These are phyloP conservation scores for Globisporangium barbulae DNA, from an alignment of 352 stramenopile genomes.

Conservation along the genomic window DNA sequence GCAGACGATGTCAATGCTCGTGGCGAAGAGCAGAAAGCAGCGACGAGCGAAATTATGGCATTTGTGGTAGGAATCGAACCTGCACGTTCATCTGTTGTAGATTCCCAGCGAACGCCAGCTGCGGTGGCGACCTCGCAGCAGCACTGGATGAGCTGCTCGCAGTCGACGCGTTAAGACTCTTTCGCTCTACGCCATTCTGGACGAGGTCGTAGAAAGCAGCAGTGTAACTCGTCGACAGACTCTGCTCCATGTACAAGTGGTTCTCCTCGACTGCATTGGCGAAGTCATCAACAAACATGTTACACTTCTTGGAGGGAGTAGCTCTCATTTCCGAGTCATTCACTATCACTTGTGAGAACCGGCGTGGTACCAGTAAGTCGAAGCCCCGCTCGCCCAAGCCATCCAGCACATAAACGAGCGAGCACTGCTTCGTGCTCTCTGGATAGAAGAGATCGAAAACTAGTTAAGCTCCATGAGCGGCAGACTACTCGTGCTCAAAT, in stretches of 20 bases:
- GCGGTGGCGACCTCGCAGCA: too few relatives aligned
- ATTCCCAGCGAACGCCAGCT: background rate
- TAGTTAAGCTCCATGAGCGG: too few relatives aligned
- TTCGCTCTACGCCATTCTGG: slow-evolving; percentile 20
- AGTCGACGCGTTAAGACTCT: background rate
- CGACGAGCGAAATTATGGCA: background rate
- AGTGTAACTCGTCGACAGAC: slow-evolving; percentile 30
- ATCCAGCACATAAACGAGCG: too few relatives aligned
- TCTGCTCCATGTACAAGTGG: slow-evolving; percentile 38
- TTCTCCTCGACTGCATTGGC: slow-evolving; percentile 25
- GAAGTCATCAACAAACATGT: slow-evolving; percentile 4
- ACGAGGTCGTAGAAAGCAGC: slow-evolving; percentile 27
- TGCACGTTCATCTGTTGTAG: background rate
- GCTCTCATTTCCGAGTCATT: background rate
- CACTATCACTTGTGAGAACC: too few relatives aligned
- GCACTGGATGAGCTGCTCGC: too few relatives aligned
- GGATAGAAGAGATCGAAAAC: too few relatives aligned
- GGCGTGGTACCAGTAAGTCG: too few relatives aligned
- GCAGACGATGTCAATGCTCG: background rate
- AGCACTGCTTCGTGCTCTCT: too few relatives aligned
- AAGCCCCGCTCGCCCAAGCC: too few relatives aligned
- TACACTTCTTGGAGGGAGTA: background rate
- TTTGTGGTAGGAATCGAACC: background rate
- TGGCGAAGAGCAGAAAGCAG: slow-evolving; percentile 1
- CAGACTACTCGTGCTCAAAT: too few relatives aligned